Evolutionary conservation across 2,329 filamentous ascomycete genomes (phyloP).

Genomic region (Cladosporium sp.): DNA sequence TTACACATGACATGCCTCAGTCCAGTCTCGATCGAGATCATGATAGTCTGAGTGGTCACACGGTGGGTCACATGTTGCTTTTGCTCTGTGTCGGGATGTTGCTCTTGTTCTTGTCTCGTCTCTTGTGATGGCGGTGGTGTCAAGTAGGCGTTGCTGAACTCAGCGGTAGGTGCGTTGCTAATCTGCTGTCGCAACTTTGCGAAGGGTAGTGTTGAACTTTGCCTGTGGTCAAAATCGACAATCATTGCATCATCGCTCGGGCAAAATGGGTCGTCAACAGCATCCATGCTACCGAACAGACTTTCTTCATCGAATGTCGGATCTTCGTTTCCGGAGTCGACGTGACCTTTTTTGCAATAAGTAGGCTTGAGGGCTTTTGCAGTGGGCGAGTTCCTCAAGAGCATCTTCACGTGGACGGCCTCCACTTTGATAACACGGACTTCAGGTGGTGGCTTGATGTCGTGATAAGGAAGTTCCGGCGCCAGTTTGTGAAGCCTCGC

Average conservation of each 20-base stretch:
- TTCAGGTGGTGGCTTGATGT: conserved; percentile 14
- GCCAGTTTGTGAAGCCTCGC: not conserved
- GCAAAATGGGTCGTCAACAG: not conserved
- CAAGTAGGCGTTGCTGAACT: not conserved
- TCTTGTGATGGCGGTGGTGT: conserved; percentile 10
- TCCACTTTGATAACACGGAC: not conserved
- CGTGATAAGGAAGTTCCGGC: conserved; percentile 5
- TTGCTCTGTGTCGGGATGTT: not conserved
- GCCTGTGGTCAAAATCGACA: not conserved
- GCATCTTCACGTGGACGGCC: not conserved
- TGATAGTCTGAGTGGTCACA: not conserved
- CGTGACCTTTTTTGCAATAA: not conserved
- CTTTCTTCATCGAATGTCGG: not conserved
- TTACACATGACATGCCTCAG: not conserved
- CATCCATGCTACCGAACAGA: not conserved
- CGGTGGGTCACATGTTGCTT: not conserved
- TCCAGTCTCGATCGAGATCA: not conserved
- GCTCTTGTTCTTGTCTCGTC: not conserved
- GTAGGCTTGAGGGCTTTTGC: not conserved
- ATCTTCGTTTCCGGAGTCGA: not conserved
- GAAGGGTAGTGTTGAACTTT: not conserved
- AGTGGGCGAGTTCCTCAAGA: not conserved
- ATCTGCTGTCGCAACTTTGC: not conserved
- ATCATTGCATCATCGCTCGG: not conserved
- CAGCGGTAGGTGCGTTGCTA: not conserved